These are phyloP conservation scores for Neonectria sp. DNA, from an alignment of 2,329 filamentous ascomycete genomes.

Conservation along the genomic window DNA sequence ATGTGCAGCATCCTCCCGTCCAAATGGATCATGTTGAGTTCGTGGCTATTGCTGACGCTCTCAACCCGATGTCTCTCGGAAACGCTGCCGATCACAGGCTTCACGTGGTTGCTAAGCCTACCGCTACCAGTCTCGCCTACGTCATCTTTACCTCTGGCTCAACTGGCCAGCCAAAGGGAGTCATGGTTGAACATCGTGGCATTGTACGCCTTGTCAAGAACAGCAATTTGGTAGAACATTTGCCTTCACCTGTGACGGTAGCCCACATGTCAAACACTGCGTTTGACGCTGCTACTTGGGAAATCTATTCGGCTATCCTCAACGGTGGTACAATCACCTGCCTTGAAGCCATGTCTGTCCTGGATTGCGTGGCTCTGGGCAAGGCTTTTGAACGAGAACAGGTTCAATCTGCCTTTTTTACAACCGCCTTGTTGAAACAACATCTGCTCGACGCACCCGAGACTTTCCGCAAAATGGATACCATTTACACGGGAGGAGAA, in stretches of 20 bases:
- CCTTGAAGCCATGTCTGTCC: constrained; percentile 26
- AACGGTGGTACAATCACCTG: constrained; percentile 33
- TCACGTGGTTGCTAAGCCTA: background rate
- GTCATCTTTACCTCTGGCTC: constrained; percentile 21
- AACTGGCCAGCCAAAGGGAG: constrained; percentile 17
- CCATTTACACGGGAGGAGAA: constrained; percentile 38
- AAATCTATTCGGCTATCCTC: constrained; percentile 22
- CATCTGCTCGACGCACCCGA: constrained; percentile 29
- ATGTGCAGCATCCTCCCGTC: background rate
- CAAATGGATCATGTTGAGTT: background rate
- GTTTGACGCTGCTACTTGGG: constrained; percentile 29
- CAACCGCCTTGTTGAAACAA: constrained; percentile 40
- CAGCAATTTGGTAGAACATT: constrained; percentile 6
- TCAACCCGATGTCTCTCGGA: background rate
- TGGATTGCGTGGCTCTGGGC: constrained; percentile 20
- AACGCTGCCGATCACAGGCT: background rate
- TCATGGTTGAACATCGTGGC: constrained; percentile 13
- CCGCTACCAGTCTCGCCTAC: constrained; percentile 12
- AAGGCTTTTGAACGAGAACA: constrained; percentile 29
- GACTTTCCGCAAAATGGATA: constrained; percentile 8
- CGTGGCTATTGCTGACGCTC: background rate
- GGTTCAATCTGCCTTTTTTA: constrained; percentile 27
- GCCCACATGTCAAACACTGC: constrained; percentile 31
- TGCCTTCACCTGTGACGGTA: constrained; percentile 5
- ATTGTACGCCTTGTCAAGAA: constrained; percentile 23